Conservation (phyloP, 108 stramenopile species). For the Mediolabrus comicus region DNA sequence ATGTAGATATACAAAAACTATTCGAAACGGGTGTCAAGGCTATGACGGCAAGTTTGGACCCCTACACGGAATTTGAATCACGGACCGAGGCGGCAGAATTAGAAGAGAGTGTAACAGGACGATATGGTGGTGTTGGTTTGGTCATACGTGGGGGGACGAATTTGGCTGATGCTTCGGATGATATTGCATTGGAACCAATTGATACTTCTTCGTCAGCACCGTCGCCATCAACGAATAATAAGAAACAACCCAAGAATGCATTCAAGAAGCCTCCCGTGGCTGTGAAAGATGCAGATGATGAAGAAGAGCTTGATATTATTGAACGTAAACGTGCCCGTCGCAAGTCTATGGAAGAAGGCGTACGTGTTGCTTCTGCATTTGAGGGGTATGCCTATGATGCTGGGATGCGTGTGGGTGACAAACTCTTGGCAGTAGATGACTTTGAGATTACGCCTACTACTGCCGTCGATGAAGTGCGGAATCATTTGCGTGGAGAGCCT, state of each 20-base stretch:
- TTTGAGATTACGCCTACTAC: conserved; percentile 46
- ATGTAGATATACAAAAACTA: conserved; percentile 84
- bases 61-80: conserved; percentile 95
- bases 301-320: conserved; percentile 27
- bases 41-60: conserved; percentile 92
- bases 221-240: not conserved
- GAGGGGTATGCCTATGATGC: conserved; percentile 86
- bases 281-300: conserved; percentile 44
- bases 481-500: conserved; percentile 85
- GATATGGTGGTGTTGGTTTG: conserved; percentile 94
- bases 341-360: conserved; percentile 65
- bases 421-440: conserved; percentile 77
- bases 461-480: conserved; percentile 85
- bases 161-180: conserved; percentile 16
- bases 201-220: conserved; percentile 3
- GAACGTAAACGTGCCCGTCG: conserved; percentile 38
- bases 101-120: conserved; percentile 82
- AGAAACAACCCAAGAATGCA: not conserved
- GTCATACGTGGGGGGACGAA: conserved; percentile 80
- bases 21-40: conserved; percentile 92
- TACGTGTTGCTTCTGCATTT: conserved; percentile 89
- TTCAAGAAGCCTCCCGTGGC: conserved; percentile 1
- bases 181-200: not conserved
- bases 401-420: conserved; percentile 83
- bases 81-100: conserved; percentile 73